phyloP scores from a whole-genome alignment of 257 asterid genomes.

The Solanum corneliomulleri region DNA sequence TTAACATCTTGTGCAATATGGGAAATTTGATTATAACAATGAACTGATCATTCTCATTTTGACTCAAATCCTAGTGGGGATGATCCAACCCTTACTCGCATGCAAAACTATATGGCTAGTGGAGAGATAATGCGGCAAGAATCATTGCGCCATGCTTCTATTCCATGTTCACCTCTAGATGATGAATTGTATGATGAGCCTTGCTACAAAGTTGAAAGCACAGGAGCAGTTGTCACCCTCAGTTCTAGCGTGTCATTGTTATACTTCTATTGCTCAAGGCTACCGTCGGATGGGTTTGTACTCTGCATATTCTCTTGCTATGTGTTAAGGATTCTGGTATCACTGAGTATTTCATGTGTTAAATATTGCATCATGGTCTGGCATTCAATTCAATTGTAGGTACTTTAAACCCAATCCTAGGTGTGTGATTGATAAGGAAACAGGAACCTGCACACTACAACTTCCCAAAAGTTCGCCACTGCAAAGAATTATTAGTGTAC shows the following conservation, averaged over 20 bases:
- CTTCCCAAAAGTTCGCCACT: conserved; percentile 74
- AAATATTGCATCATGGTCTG: not conserved
- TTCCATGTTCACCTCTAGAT: conserved; percentile 51
- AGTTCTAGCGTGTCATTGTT: conserved; percentile 54
- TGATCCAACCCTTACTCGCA: conserved; percentile 24
- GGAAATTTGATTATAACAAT: not conserved
- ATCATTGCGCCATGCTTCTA: conserved; percentile 42
- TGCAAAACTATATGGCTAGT: conserved; percentile 43
- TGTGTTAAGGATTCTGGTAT: not conserved
- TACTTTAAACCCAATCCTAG: conserved; percentile 72
- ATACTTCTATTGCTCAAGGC: conserved; percentile 65
- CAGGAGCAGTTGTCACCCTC: conserved; percentile 65
- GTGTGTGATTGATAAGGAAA: conserved; percentile 29
- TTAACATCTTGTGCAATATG: not conserved
- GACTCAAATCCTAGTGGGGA: conserved; percentile 39
- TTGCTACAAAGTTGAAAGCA: conserved; percentile 46
- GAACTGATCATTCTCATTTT: not conserved
- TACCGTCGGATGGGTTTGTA: conserved; percentile 79
- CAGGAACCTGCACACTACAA: conserved; percentile 32
- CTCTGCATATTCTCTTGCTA: not conserved
- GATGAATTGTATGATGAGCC: conserved; percentile 26
- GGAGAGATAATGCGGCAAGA: conserved; percentile 67
- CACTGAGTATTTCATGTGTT: not conserved
- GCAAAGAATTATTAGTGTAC: conserved; percentile 17
- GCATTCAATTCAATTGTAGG: conserved; percentile 16